A percentile compares a stretch with the other conserved stretches of the same genome.
These are phyloP conservation scores for Ophiocordyceps unilateralis DNA, from an alignment of 2,329 filamentous ascomycete species.

Conservation along the genomic window DNA sequence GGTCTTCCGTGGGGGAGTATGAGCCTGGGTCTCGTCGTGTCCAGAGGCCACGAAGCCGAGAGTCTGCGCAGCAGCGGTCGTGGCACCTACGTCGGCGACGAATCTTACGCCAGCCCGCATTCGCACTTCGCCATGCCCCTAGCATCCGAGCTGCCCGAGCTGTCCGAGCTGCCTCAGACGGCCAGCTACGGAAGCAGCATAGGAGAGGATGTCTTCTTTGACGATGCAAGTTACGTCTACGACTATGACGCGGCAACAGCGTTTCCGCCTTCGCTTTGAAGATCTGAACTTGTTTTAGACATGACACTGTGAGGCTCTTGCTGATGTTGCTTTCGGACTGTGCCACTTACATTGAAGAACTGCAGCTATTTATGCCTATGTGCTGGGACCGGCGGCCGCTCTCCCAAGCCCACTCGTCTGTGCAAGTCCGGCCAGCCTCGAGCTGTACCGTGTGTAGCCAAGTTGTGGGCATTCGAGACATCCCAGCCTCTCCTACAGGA, in stretches of 20 bases:
- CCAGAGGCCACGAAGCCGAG: conserved; percentile 31
- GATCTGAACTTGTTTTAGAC: too few relatives aligned
- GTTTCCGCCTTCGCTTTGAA: not conserved
- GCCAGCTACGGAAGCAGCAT: conserved; percentile 16
- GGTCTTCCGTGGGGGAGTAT: conserved; percentile 59
- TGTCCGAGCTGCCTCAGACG: conserved; percentile 8
- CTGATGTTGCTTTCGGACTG: not conserved
- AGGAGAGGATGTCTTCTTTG: conserved; percentile 16
- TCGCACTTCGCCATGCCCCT: conserved; percentile 13
- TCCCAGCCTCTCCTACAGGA: not conserved
- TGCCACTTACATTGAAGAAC: not conserved
- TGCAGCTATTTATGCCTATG: not conserved
- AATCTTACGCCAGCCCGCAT: conserved; percentile 12
- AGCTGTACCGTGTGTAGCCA: not conserved
- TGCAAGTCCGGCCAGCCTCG: not conserved
- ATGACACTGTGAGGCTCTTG: too few relatives aligned
- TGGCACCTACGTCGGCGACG: conserved; percentile 18
- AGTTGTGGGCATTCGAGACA: not conserved
- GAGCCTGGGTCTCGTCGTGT: conserved; percentile 37
- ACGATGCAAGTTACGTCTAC: conserved; percentile 13
- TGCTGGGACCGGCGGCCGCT: not conserved
- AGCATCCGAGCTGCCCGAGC: conserved; percentile 4
- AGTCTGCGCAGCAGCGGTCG: conserved; percentile 24
- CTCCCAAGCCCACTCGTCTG: not conserved
- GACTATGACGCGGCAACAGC: conserved; percentile 2